Evolutionary conservation across 2,329 filamentous ascomycete genomes (phyloP), one percentile per base, ranked within the genome.

Genomic region (Cadophora luteo-olivacea): DNA sequence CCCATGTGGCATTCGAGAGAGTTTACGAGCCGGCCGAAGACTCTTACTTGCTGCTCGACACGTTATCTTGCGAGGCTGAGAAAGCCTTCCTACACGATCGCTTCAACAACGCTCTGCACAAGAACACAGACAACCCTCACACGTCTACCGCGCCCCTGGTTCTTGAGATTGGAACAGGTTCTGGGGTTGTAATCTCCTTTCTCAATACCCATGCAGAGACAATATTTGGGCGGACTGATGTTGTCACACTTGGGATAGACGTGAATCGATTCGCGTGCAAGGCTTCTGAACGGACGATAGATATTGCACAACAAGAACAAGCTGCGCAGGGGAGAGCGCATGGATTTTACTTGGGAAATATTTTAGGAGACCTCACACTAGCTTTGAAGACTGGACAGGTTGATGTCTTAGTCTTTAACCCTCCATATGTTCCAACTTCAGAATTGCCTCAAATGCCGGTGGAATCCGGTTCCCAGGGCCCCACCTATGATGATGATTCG

Each of bases 1-100:
- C 92, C 25, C 96, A 99, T 82, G 92, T 98, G 69, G 88, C 91
- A 65, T 97, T 94, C 81, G 88, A 92, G 79, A 89, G 91, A 66
- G 90, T 98, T 74, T 99, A 99, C 81, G 94, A 97, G 78, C 96
- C 96, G 45, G 91, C 95, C 12, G 96, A 99, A 81, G 96, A 99
- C 82, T 97, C 94, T 5, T 99, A 93, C 78, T 87, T 99, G 55
- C 87, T 99, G 61, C 88, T 99, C 36, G 95, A 99, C 81, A 97
- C 94, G 0, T 86, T 99, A 55, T 95, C 94, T 0, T 91, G 90
- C 1, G 51, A 69, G 4, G 64, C 54, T 29, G 76, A 78, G 48
- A 77, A 74, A 41, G 61, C 48, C 16, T 78, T 78, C 54, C 69
- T 77, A 3, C 66, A 67, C 36, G 33, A 68, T 22, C 68, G 65